phyloP scores from a whole-genome alignment of 129 eudicot genomes.

The Flaveria brownii region DNA sequence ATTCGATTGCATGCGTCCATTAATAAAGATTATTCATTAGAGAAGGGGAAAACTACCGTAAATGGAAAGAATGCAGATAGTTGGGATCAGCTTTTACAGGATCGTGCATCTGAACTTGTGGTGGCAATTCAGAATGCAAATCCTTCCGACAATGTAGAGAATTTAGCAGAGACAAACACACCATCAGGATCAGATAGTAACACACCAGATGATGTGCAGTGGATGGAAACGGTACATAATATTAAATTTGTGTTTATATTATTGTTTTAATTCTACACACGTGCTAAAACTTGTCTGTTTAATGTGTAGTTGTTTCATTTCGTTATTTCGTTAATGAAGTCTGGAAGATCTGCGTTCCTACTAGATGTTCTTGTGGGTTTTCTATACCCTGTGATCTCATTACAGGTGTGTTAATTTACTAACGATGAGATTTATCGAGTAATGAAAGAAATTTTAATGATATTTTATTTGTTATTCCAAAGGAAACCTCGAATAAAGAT shows the following conservation, averaged over 20 bases:
- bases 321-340: slow-evolving; percentile 73
- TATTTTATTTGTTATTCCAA: slow-evolving; percentile 23
- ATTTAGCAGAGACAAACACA: slow-evolving; percentile 34
- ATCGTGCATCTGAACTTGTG: slow-evolving; percentile 73
- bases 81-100: slow-evolving; percentile 63
- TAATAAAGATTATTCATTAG: slow-evolving; percentile 25
- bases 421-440: not conserved
- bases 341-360: slow-evolving; percentile 87
- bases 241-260: not conserved
- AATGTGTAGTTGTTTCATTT: slow-evolving; percentile 79
- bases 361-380: slow-evolving; percentile 86
- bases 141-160: slow-evolving; percentile 61
- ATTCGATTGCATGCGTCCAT: slow-evolving; percentile 62
- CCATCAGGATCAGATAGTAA: slow-evolving; percentile 53
- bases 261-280: not conserved
- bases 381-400: slow-evolving; percentile 86
- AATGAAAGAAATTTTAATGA: slow-evolving; percentile 1
- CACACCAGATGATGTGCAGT: slow-evolving; percentile 76
- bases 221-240: slow-evolving; percentile 93
- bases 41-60: slow-evolving; percentile 29
- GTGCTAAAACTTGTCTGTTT: slow-evolving; percentile 17
- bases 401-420: slow-evolving; percentile 61
- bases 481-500: slow-evolving; percentile 97
- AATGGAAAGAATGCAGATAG: slow-evolving; percentile 34
- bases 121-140: slow-evolving; percentile 58